Evolutionary conservation across 495 filamentous ascomycete species (phyloP).

Genomic region (Daldinia childiae): DNA sequence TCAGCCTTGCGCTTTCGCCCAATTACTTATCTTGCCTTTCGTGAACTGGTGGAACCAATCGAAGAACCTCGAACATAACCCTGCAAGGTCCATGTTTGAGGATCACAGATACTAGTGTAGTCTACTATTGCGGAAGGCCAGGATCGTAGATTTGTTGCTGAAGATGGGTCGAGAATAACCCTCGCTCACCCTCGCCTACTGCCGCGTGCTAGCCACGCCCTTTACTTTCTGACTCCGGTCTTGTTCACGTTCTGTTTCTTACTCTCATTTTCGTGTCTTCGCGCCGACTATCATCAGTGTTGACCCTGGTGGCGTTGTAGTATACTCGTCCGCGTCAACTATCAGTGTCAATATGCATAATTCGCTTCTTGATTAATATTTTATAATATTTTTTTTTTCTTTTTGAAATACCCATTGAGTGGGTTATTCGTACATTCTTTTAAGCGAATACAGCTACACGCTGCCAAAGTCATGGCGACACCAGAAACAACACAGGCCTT

Average conservation of each 20-base stretch:
- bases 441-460: constrained; percentile 30
- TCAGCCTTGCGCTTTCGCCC: constrained; percentile 35
- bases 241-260: constrained; percentile 13
- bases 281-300: constrained; percentile 27
- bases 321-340: constrained; percentile 26
- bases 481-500: constrained; percentile 60
- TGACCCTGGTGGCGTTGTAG: constrained; percentile 37
- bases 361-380: constrained; percentile 47
- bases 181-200: constrained; percentile 22
- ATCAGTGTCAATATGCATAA: constrained; percentile 42
- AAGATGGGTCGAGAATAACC: constrained; percentile 19
- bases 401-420: constrained; percentile 58
- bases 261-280: constrained; percentile 23
- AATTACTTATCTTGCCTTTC: constrained; percentile 33
- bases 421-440: constrained; percentile 52
- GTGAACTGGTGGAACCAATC: constrained; percentile 30
- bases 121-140: constrained; percentile 33
- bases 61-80: constrained; percentile 41
- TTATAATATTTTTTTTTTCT: constrained; percentile 24
- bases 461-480: constrained; percentile 55
- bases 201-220: constrained; percentile 22
- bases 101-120: constrained; percentile 38
- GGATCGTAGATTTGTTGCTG: constrained; percentile 19
- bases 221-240: constrained; percentile 22
- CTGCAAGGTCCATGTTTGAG: constrained; percentile 45